Conservation (phyloP, 2,329 filamentous ascomycete species). For the Ophiocordyceps camponoti-floridani region DNA sequence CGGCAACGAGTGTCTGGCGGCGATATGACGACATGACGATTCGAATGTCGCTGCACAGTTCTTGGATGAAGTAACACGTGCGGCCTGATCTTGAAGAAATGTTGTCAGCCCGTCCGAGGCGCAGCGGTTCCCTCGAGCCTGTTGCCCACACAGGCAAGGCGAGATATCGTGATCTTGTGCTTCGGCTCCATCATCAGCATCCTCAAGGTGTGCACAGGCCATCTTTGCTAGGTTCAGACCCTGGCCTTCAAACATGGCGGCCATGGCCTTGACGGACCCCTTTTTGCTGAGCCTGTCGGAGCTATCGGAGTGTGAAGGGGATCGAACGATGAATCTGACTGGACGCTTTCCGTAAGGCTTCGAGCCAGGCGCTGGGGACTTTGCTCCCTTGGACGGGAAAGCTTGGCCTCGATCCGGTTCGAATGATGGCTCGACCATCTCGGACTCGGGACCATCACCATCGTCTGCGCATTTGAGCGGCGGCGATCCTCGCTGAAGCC, state of each 20-base stretch:
- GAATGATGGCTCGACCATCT: neutral
- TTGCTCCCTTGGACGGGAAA: neutral
- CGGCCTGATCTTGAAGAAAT: neutral
- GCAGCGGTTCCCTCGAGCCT: neutral
- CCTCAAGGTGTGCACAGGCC: neutral
- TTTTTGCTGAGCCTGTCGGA: constrained; percentile 8
- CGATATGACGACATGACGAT: neutral
- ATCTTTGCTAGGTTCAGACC: neutral
- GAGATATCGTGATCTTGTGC: neutral
- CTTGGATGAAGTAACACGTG: neutral
- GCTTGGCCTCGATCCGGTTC: neutral
- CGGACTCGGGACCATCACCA: neutral
- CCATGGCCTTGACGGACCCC: constrained; percentile 28
- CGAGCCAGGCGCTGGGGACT: neutral
- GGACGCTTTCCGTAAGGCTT: neutral
- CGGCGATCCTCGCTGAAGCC: neutral
- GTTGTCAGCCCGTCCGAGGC: neutral
- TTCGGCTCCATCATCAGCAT: neutral
- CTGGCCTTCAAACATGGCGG: constrained; percentile 29
- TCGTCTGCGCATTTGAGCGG: neutral
- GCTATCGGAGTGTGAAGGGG: constrained; percentile 4
- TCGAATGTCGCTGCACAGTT: neutral
- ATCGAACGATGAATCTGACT: constrained; percentile 1
- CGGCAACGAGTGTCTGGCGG: neutral
- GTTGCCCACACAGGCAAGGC: neutral